phyloP scores from a whole-genome alignment of 116 monocot genomes.

The Phalaenopsis hybrid region DNA sequence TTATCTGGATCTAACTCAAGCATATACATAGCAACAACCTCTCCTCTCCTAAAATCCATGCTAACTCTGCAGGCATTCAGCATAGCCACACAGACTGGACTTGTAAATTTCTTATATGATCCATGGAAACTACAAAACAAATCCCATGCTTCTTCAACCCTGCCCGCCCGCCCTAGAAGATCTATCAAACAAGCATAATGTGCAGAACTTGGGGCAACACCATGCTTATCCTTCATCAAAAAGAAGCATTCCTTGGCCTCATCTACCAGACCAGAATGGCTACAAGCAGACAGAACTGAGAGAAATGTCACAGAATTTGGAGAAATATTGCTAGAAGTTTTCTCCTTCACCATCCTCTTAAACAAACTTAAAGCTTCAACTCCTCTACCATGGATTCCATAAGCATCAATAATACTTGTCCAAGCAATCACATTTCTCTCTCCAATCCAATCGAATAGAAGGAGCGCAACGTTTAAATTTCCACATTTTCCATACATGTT shows the following conservation, averaged over 20 bases:
- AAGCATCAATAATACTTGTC: conserved; percentile 34
- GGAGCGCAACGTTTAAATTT: conserved; percentile 2
- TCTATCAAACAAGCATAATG: conserved; percentile 48
- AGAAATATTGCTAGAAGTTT: not conserved
- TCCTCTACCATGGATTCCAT: conserved; percentile 27
- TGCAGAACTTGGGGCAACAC: conserved; percentile 21
- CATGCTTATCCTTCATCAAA: conserved; percentile 24
- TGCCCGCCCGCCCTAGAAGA: conserved; percentile 31
- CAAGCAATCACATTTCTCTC: conserved; percentile 28
- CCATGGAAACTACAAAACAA: conserved; percentile 18
- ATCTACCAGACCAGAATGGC: conserved; percentile 35
- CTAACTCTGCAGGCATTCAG: conserved; percentile 30
- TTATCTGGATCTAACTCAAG: conserved; percentile 29
- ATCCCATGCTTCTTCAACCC: conserved; percentile 40
- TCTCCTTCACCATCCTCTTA: conserved; percentile 14
- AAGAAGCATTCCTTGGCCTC: conserved; percentile 18
- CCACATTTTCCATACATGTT: conserved; percentile 41
- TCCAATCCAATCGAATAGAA: conserved; percentile 4
- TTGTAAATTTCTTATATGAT: not conserved
- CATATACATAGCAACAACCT: conserved; percentile 21
- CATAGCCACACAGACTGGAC: conserved; percentile 39
- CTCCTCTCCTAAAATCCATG: conserved; percentile 30
- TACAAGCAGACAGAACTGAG: conserved; percentile 34
- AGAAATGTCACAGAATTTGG: conserved; percentile 35
- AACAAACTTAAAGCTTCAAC: conserved; percentile 26